Evolutionary conservation across 257 asterid genomes (phyloP), one percentile per base, ranked within the genome.

Genomic region (Solanum neorickii): DNA sequence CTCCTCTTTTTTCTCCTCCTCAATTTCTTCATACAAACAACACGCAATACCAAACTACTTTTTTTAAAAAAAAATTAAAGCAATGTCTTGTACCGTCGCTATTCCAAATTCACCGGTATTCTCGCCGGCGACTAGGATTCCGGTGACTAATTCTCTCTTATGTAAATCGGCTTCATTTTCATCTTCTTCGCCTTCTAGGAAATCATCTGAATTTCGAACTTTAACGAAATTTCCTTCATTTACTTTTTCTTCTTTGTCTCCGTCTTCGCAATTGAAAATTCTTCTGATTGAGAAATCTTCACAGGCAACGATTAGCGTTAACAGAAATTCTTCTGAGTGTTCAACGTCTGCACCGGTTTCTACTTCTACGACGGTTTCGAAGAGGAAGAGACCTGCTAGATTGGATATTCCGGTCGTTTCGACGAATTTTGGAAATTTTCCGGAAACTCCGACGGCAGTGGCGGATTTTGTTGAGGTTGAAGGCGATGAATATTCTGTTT

Each of bases 401-500:
- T 82, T 90, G 91, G 90, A 90, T 86, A 91, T 91, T 42, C 92
- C 93, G 39, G 82, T 86, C 3, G 90, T 59, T 78, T 69, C 90
- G 5, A 75, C 41, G 82, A 75, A 85, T 20, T 84, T 87, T 56
- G 91, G 84, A 86, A 87, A 86, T 86, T 16, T 23, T 82, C 88
- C 87, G 74, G 88, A 42, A 59, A 56, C 82, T 37, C 88, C 90
- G 7, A 69, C 47, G 52, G 89, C 87, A 21, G 86, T 49, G 75
- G 86, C n/a, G 73, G 92, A 88, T 25, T 88, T 80, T 82, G 90
- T 91, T 89, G 98, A 94, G 92, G 92, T 82, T 87, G 98, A 95
- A 66, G 96, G 94, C 16, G 94, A 97, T 85, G 97, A 94, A 86
- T 95, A 89, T 89, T 89, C 92, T 29, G 98, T 95, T 49, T 97